Evolutionary conservation across 2,329 filamentous ascomycete genomes (phyloP).

Genomic region (Alternaria metachromatica): DNA sequence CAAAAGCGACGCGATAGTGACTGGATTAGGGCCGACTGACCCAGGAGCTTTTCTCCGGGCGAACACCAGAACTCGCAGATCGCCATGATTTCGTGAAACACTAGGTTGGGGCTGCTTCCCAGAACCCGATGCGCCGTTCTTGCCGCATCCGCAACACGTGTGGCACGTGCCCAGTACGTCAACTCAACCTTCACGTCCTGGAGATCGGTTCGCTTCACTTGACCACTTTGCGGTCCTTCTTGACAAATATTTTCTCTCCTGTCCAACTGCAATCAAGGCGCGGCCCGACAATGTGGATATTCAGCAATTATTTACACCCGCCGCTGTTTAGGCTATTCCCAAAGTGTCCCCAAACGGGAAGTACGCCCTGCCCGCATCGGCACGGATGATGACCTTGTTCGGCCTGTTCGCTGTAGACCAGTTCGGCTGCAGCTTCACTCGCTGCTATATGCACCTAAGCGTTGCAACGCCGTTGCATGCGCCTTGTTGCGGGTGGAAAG

Average conservation of each 20-base stretch:
- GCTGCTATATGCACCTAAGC: constrained; percentile 1
- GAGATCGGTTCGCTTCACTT: not conserved
- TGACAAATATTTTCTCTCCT: not conserved
- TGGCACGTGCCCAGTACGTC: constrained; percentile 5
- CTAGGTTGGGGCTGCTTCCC: constrained; percentile 2
- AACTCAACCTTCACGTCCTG: not conserved
- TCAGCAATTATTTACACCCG: not conserved
- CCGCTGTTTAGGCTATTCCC: constrained; percentile 6
- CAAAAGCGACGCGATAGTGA: not conserved
- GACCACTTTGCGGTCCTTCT: not conserved
- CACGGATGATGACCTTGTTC: not conserved
- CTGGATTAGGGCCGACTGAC: not conserved
- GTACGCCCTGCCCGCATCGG: constrained; percentile 2
- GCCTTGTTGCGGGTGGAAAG: not conserved
- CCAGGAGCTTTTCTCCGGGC: not conserved
- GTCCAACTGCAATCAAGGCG: not conserved
- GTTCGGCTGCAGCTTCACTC: not conserved
- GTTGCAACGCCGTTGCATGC: constrained; percentile 1
- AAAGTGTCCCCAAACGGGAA: not conserved
- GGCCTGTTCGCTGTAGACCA: not conserved
- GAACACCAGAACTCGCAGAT: constrained; percentile 1
- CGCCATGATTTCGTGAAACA: not conserved
- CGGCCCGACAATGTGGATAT: constrained; percentile 1
- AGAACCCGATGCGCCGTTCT: constrained; percentile 12
- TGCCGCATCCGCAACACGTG: constrained; percentile 7